Percentiles rank a stretch among this genome's conserved stretches.
phyloP scores from a whole-genome alignment of 208 protist species.

The Trypanosoma melophagium region DNA sequence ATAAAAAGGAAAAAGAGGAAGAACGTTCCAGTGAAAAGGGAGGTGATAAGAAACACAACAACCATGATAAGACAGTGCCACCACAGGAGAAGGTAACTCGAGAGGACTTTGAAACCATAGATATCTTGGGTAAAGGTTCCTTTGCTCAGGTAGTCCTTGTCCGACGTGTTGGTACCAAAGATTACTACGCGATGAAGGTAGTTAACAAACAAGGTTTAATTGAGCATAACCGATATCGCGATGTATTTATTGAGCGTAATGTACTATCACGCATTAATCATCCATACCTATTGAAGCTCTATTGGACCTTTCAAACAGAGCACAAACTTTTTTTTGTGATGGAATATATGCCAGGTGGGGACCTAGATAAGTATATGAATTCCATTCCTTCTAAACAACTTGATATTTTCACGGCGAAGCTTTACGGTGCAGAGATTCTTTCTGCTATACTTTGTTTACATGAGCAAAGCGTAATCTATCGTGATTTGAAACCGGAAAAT shows the following conservation, averaged over 20 bases:
- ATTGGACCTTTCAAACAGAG: slow-evolving; percentile 97
- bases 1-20: slow-evolving; percentile 69
- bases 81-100: slow-evolving; percentile 83
- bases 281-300: slow-evolving; percentile 93
- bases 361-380: slow-evolving; percentile 93
- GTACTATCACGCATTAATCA: slow-evolving; percentile 92
- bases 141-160: slow-evolving; percentile 95
- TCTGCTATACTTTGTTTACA: slow-evolving; percentile 93
- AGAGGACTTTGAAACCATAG: slow-evolving; percentile 92
- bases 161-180: slow-evolving; percentile 80
- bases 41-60: slow-evolving; percentile 31
- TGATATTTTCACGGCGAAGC: slow-evolving; percentile 79
- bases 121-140: slow-evolving; percentile 93
- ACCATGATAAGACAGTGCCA: slow-evolving; percentile 21
- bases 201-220: slow-evolving; percentile 91
- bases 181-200: slow-evolving; percentile 95
- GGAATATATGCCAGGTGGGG: slow-evolving; percentile 95
- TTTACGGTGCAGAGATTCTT: slow-evolving; percentile 94
- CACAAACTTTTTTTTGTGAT: slow-evolving; percentile 95
- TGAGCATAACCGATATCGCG: slow-evolving; percentile 89
- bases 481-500: slow-evolving; percentile 94
- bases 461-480: slow-evolving; percentile 93
- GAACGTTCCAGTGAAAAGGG: slow-evolving; percentile 32
- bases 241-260: slow-evolving; percentile 92
- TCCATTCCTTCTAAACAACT: slow-evolving; percentile 81